A percentile compares a stretch with the other conserved stretches of the same genome.
These are phyloP conservation scores for Aspergillus sp. DNA, from an alignment of 2,329 filamentous ascomycete species.

Conservation along the genomic window DNA sequence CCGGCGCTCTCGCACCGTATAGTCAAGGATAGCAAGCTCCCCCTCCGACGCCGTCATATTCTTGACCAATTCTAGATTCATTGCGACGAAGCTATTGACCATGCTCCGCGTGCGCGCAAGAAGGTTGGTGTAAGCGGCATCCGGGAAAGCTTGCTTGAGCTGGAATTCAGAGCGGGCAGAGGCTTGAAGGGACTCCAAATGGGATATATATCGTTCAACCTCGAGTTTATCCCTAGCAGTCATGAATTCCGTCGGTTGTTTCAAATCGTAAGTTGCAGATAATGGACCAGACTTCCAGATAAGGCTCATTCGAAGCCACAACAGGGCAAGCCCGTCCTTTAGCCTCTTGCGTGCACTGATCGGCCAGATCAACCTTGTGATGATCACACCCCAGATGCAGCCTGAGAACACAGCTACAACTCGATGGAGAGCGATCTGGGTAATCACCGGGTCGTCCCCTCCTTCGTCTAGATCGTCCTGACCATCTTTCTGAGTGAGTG, in stretches of 20 bases:
- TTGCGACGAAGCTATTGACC: constrained; percentile 92
- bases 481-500: constrained; percentile 76
- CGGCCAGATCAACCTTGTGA: constrained; percentile 90
- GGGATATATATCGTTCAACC: constrained; percentile 76
- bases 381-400: constrained; percentile 87
- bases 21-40: constrained; percentile 78
- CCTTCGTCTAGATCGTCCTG: constrained; percentile 86
- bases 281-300: constrained; percentile 96
- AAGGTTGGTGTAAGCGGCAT: constrained; percentile 72
- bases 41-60: constrained; percentile 75
- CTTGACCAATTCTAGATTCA: constrained; percentile 89
- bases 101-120: constrained; percentile 80
- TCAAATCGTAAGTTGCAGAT: constrained; percentile 67
- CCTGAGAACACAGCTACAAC: constrained; percentile 84
- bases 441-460: constrained; percentile 79
- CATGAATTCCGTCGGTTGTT: constrained; percentile 72
- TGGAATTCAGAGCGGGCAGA: constrained; percentile 86
- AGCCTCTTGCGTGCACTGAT: constrained; percentile 88
- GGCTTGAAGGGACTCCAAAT: constrained; percentile 72
- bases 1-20: constrained; percentile 77
- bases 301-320: constrained; percentile 92
- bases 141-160: constrained; percentile 83
- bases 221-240: constrained; percentile 84
- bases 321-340: constrained; percentile 83
- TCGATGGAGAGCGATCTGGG: constrained; percentile 85